Base-by-base conservation (phyloP, 768 basidiomycete genomes). In the Tephrocybe sp. region DNA sequence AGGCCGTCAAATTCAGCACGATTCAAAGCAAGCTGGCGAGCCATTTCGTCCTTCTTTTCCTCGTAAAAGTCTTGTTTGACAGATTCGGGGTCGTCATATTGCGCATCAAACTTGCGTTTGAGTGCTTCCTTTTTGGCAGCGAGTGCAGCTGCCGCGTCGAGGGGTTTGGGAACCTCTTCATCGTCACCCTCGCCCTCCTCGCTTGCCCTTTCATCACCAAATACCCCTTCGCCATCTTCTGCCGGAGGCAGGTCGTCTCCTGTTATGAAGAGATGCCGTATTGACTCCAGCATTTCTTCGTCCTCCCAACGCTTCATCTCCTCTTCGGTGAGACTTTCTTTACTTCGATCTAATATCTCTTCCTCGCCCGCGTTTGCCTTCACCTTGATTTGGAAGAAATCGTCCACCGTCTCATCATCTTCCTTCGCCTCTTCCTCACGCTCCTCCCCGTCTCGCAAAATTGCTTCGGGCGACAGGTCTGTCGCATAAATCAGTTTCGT, bases 91-190 rank as follows among this genome's bases (percentile, higher is more conserved):
- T 94, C 91, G 64, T 97, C 93, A 66, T 97, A 97, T 67, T 95
- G 88, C 59, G 92, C 91, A 67, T 99, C 91, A 63, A 99, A 99
- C 66, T 95, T 94, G 56, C 85, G 83, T 69, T 97, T 97, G 51
- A 97, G 78, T 2, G 78, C 82, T 58, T 90, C 91, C 71, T 97
- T 97, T 72, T 95, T 97, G 24, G 79, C 77, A 8, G 87, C 82
- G 29, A 97, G 82, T 1, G 78, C 74, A 24, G 73, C 71, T 22
- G 75, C 76, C 24, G 72, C 70, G 70, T 62, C 50, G 76, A 69
- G 13, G 69, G 64, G 40, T 64, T 57, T 16, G 45, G 51, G 18
- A 6, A 46, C 29, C 22, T 47, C 55, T 9, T 60, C 47, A 5
- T 62, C 62, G 13, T 37, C 70, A 21, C 53, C 63, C 7, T 61